These are phyloP conservation scores for Diaporthe sp. DNA, from an alignment of 2,329 filamentous ascomycete species.

Conservation along the genomic window DNA sequence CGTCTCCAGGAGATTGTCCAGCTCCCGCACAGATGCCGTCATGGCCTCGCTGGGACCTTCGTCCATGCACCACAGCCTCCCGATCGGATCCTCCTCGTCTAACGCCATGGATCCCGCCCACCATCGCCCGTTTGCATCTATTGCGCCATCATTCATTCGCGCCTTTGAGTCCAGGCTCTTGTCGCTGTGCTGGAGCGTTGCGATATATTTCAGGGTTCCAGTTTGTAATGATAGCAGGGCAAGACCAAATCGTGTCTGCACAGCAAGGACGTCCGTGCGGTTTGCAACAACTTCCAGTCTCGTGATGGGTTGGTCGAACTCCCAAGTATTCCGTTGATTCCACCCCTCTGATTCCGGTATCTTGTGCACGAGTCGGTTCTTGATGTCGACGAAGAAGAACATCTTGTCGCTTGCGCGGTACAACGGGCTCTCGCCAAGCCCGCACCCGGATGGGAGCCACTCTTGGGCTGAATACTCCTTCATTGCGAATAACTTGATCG, in stretches of 20 bases:
- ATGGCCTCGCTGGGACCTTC: slow-evolving; percentile 35
- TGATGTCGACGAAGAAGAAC: slow-evolving; percentile 48
- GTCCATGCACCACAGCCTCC: slow-evolving; percentile 44
- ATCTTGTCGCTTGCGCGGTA: slow-evolving; percentile 45
- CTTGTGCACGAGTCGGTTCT: slow-evolving; percentile 44
- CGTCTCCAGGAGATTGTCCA: slow-evolving; percentile 38
- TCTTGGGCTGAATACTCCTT: slow-evolving; percentile 45
- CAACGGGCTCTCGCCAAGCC: slow-evolving; percentile 46
- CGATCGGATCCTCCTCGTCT: slow-evolving; percentile 44
- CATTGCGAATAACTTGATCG: slow-evolving; percentile 35
- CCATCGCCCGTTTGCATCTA: slow-evolving; percentile 44
- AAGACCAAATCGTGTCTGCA: slow-evolving; percentile 43
- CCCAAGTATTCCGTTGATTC: slow-evolving; percentile 38
- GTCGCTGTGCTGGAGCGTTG: slow-evolving; percentile 39
- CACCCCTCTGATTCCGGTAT: slow-evolving; percentile 42
- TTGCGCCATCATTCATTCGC: slow-evolving; percentile 46
- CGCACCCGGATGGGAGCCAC: slow-evolving; percentile 44
- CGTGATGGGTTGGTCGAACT: slow-evolving; percentile 43
- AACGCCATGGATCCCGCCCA: slow-evolving; percentile 47
- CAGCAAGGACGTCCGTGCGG: slow-evolving; percentile 43
- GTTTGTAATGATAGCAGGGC: slow-evolving; percentile 42
- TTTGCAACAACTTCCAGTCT: slow-evolving; percentile 42
- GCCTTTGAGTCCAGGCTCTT: slow-evolving; percentile 41
- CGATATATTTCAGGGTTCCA: slow-evolving; percentile 42
- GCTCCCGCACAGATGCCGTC: slow-evolving; percentile 28